Percentiles rank a stretch among this genome's conserved stretches.
phyloP scores from a whole-genome alignment of 169 alveolate species.

The Cryptosporidium parvum region DNA sequence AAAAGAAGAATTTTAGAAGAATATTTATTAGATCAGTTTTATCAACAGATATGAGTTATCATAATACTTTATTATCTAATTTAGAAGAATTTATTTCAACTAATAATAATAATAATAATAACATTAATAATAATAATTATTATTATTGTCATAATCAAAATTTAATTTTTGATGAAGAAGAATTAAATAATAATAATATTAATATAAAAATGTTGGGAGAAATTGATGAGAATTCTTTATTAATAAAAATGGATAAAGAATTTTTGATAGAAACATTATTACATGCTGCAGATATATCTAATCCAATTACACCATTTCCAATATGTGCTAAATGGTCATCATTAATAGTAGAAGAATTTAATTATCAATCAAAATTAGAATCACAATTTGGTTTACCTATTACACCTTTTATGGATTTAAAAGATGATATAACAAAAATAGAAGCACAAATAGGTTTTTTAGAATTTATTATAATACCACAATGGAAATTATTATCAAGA shows the following conservation, averaged over 20 bases:
- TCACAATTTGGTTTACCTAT: conserved; percentile 83
- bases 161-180: not conserved
- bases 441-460: conserved; percentile 86
- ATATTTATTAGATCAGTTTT: conserved; percentile 80
- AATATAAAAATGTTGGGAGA: conserved; percentile 36
- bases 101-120: not conserved
- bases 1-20: conserved; percentile 77
- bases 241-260: conserved; percentile 72
- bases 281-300: conserved; percentile 89
- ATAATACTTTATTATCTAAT: conserved; percentile 29
- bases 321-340: conserved; percentile 84
- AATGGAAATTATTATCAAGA: conserved; percentile 59
- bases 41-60: conserved; percentile 83
- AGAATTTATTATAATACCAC: conserved; percentile 85
- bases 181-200: conserved; percentile 9
- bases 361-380: conserved; percentile 88
- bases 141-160: not conserved
- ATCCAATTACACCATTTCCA: conserved; percentile 86
- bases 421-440: conserved; percentile 83
- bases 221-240: conserved; percentile 2
- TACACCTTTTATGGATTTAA: conserved; percentile 83
- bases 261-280: conserved; percentile 79
- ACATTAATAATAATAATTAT: too few species aligned
- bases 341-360: conserved; percentile 85
- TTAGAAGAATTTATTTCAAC: conserved; percentile 48